Percentiles rank a stretch among this genome's conserved stretches.
Conservation (phyloP, 345 rosid species). For the Syzygium aqueum region DNA sequence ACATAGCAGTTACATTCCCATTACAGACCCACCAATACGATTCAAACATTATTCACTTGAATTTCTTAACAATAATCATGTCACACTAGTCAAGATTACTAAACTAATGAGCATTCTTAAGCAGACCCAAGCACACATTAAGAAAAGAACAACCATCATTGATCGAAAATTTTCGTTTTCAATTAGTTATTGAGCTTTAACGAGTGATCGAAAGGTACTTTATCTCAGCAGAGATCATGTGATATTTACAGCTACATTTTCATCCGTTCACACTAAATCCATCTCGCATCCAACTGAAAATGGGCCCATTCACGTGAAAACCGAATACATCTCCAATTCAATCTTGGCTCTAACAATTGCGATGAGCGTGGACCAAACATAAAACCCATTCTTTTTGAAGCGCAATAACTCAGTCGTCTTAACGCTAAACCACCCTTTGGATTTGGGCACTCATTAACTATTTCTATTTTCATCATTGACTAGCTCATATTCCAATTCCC, state of each 20-base stretch:
- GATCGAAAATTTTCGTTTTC: neutral
- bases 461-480: neutral
- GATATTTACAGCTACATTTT: too few relatives aligned
- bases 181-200: neutral
- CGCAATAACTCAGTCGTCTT: too few relatives aligned
- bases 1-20: neutral
- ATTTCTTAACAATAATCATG: neutral
- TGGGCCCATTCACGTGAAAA: neutral
- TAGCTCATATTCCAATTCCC: neutral
- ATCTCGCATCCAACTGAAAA: fast-evolving
- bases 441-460: too few relatives aligned
- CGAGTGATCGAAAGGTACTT: neutral
- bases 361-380: too few relatives aligned
- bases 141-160: neutral
- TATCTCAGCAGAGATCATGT: neutral
- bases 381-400: too few relatives aligned
- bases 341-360: fast-evolving
- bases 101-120: neutral
- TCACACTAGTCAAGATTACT: neutral
- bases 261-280: fast-evolving
- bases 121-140: neutral
- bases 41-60: neutral
- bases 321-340: neutral
- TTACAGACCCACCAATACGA: neutral
- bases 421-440: too few relatives aligned